phyloP scores from a whole-genome alignment of 495 filamentous ascomycete genomes.

The Sphaerosporella brunnea region DNA sequence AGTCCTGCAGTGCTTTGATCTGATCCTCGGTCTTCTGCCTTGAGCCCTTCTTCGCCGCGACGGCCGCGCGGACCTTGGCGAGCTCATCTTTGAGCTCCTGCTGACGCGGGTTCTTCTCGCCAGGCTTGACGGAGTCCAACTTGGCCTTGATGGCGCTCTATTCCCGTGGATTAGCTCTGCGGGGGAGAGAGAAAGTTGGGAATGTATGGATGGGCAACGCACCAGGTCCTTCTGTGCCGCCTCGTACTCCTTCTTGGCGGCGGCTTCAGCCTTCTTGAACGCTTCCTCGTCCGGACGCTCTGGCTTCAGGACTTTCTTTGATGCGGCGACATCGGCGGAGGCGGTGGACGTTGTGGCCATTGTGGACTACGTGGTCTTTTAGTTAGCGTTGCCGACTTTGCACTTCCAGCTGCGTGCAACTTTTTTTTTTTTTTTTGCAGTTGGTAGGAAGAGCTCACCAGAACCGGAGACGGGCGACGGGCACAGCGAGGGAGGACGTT shows the following conservation, averaged over 20 bases:
- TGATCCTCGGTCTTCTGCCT: constrained; percentile 61
- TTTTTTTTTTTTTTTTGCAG: background rate
- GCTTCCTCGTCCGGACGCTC: constrained; percentile 52
- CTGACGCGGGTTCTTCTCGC: constrained; percentile 48
- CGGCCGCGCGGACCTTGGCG: constrained; percentile 55
- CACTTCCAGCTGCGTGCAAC: background rate
- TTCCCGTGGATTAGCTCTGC: constrained; percentile 12
- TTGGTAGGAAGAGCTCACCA: background rate
- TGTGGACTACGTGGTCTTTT: constrained; percentile 6
- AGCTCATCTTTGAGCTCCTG: constrained; percentile 63
- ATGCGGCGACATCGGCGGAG: constrained; percentile 7
- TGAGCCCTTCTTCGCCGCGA: constrained; percentile 63
- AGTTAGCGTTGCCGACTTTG: background rate
- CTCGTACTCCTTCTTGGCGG: constrained; percentile 68
- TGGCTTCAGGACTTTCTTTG: constrained; percentile 37
- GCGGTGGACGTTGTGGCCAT: constrained; percentile 14
- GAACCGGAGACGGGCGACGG: background rate
- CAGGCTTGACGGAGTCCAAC: constrained; percentile 54
- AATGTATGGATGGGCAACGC: background rate
- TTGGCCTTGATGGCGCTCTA: constrained; percentile 74
- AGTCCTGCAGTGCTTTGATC: constrained; percentile 68
- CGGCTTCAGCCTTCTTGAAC: constrained; percentile 52
- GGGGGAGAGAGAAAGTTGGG: background rate
- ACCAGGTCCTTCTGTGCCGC: constrained; percentile 60
- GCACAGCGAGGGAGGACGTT: background rate